These are phyloP conservation scores for Cadophora luteo-olivacea DNA, from an alignment of 2,329 filamentous ascomycete genomes.

Conservation along the genomic window DNA sequence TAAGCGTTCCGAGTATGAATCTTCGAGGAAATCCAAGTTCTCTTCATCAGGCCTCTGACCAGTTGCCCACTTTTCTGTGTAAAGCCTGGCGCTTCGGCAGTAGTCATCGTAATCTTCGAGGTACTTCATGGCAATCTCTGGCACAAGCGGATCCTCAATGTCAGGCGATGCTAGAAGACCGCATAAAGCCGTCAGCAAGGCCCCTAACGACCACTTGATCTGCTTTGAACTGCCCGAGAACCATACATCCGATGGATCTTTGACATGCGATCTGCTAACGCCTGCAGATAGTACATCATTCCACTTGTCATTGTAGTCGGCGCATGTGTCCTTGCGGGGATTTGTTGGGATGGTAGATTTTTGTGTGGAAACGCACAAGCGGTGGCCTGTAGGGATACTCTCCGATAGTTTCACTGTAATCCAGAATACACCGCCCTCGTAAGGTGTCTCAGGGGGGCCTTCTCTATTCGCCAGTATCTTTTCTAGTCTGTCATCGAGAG, in stretches of 20 bases:
- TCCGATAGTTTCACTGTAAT: slow-evolving; percentile 29
- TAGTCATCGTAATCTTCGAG: slow-evolving; percentile 31
- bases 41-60: neutral
- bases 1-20: neutral
- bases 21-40: neutral
- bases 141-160: slow-evolving; percentile 35
- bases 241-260: slow-evolving; percentile 20
- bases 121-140: slow-evolving; percentile 37
- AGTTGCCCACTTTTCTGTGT: slow-evolving; percentile 17
- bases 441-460: slow-evolving; percentile 39
- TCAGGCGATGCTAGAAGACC: slow-evolving; percentile 34
- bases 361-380: slow-evolving; percentile 34
- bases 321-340: slow-evolving; percentile 32
- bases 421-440: slow-evolving; percentile 38
- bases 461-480: slow-evolving; percentile 39
- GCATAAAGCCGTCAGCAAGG: slow-evolving; percentile 34
- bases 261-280: neutral
- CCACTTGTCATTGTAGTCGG: slow-evolving; percentile 35
- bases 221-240: slow-evolving; percentile 16
- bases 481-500: slow-evolving; percentile 33
- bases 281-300: slow-evolving; percentile 20
- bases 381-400: slow-evolving; percentile 21
- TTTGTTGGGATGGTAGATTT: slow-evolving; percentile 39
- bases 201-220: slow-evolving; percentile 25
- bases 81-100: slow-evolving; percentile 25